Evolutionary conservation across 306 rosid species (phyloP), one percentile per base, ranked within the genome.

Genomic region (Sesbania bispinosa): DNA sequence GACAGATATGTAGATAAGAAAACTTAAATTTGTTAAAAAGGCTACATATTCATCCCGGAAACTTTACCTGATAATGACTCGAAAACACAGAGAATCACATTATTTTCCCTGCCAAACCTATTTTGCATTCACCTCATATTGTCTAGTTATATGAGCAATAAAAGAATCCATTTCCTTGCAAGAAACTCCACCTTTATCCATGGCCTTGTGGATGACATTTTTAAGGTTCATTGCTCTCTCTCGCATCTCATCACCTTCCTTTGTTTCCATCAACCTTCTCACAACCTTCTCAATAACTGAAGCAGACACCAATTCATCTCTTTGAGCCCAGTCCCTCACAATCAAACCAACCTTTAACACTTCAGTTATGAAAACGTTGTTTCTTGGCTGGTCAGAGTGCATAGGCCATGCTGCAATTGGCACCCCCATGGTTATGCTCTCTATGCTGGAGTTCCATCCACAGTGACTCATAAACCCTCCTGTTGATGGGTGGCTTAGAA

Each of bases 71-170:
- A 30, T 30, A 6, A 30, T 1, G 5, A 3, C 33, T 30, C 5
- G 33, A 30, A 30, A 30, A n/a, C 33, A 30, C 33, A 30, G 33
- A 30, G 5, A 30, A 30, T 30, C 33, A 8, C 32, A 52, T 11
- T 2, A 0, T 10, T 23, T 52, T 48, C 8, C 6, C 57, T 18
- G 10, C 2, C 20, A 7, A 48, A 48, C 10, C 21, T 50, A 7
- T 19, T 21, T 19, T 21, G 2, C 54, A 50, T 5, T 50, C 30
- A 18, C 55, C 4, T 19, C 57, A 10, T 50, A 8, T 9, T 51
- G 63, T 70, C 82, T 85, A 1, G 83, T 73, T 58, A 87, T 78
- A 32, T 89, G 93, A 54, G 84, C 81, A 71, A 87, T 68, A 73
- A 89, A 89, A 63, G 86, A 80, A 35, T 67, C 75, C 78, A 89